These are phyloP conservation scores for Fraxinus sp. DNA, from an alignment of 305 asterid genomes.

Conservation along the genomic window DNA sequence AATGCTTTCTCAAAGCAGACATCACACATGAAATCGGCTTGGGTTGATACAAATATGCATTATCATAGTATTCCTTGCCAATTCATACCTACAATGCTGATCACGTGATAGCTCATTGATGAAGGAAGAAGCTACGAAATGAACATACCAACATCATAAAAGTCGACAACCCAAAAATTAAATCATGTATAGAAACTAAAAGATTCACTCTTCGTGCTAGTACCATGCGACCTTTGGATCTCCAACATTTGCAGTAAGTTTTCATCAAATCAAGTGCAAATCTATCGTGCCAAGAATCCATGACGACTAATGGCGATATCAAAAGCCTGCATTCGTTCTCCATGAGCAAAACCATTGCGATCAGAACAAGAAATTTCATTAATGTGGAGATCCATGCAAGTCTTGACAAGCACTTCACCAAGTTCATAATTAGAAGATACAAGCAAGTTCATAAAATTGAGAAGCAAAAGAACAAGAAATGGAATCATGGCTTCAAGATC, in stretches of 20 bases:
- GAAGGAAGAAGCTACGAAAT: not conserved
- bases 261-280: constrained; percentile 8
- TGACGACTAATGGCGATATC: constrained; percentile 66
- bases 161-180: not conserved
- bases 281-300: constrained; percentile 69
- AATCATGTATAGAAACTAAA: not conserved
- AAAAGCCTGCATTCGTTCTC: constrained; percentile 76
- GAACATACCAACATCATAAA: not conserved
- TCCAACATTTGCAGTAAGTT: not conserved
- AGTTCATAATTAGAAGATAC: constrained; percentile 20
- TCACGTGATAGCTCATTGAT: not conserved
- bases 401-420: constrained; percentile 75
- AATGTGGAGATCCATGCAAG: constrained; percentile 67
- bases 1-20: not conserved
- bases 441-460: not conserved
- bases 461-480: not conserved
- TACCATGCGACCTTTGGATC: not conserved
- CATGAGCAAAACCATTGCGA: constrained; percentile 80
- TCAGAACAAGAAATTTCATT: constrained; percentile 67
- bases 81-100: not conserved
- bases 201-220: not conserved
- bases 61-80: not conserved
- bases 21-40: not conserved
- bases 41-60: not conserved
- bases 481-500: not conserved